These are phyloP conservation scores for Plectosphaerella plurivora DNA, from an alignment of 2,329 filamentous ascomycete species.

Conservation along the genomic window DNA sequence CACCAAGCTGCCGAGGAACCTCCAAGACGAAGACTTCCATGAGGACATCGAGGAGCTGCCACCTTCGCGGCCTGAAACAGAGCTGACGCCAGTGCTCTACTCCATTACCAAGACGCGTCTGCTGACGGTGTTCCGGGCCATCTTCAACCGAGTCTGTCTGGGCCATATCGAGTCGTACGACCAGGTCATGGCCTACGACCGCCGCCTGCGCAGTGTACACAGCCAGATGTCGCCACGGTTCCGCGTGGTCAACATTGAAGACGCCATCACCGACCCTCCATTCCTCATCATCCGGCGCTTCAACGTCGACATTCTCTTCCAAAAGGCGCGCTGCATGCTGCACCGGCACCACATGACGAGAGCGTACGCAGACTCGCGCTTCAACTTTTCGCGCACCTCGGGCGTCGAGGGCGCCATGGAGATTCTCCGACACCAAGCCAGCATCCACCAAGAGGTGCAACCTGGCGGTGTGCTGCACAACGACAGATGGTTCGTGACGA, in stretches of 20 bases:
- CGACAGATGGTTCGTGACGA: conserved; percentile 36
- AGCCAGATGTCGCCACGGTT: conserved; percentile 24
- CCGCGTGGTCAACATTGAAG: conserved; percentile 18
- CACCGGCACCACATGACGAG: conserved; percentile 27
- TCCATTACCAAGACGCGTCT: conserved; percentile 19
- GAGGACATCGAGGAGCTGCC: conserved; percentile 27
- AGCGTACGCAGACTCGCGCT: conserved; percentile 27
- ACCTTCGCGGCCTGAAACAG: conserved; percentile 21
- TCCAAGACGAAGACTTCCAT: conserved; percentile 38
- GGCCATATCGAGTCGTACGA: conserved; percentile 23
- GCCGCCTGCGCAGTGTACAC: conserved; percentile 27
- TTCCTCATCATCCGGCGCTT: conserved; percentile 31
- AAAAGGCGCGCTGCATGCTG: conserved; percentile 34
- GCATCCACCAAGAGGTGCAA: conserved; percentile 33
- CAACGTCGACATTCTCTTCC: conserved; percentile 30
- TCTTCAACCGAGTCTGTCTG: conserved; percentile 11
- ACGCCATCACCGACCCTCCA: conserved; percentile 28
- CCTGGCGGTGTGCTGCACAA: conserved; percentile 32
- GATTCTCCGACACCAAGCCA: conserved; percentile 36
- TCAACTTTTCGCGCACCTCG: conserved; percentile 31
- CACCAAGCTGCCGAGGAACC: conserved; percentile 35
- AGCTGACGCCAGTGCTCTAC: conserved; percentile 19
- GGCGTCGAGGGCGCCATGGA: conserved; percentile 40
- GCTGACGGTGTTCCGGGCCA: conserved; percentile 15
- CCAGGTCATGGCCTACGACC: conserved; percentile 29